phyloP scores from a whole-genome alignment of 768 basidiomycete genomes.

The Rhodotorula taiwanensis region DNA sequence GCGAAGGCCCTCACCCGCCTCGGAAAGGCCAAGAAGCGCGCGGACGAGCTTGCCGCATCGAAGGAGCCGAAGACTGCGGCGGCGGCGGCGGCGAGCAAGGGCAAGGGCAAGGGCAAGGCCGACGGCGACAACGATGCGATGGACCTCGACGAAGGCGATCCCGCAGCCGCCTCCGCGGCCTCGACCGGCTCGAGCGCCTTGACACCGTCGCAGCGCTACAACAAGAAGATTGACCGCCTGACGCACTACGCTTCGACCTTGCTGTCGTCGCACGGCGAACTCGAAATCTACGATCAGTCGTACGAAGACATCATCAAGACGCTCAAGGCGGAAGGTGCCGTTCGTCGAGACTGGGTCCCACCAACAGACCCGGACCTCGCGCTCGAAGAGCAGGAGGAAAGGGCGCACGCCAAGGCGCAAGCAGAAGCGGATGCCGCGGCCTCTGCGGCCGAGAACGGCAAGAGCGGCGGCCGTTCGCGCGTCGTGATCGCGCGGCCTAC shows the following conservation, averaged over 20 bases:
- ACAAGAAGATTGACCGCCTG: slow-evolving; percentile 58
- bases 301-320: slow-evolving; percentile 76
- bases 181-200: slow-evolving; percentile 16
- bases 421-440: slow-evolving; percentile 50
- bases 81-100: slow-evolving; percentile 23
- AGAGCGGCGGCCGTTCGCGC: not conserved
- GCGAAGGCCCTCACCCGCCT: slow-evolving; percentile 80
- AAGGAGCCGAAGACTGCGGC: slow-evolving; percentile 31
- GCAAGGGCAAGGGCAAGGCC: slow-evolving; percentile 7
- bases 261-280: slow-evolving; percentile 69
- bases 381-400: slow-evolving; percentile 6
- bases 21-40: slow-evolving; percentile 49
- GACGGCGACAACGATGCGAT: slow-evolving; percentile 47
- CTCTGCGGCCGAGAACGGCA: not conserved
- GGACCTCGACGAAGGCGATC: slow-evolving; percentile 51
- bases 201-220: slow-evolving; percentile 29
- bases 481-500: slow-evolving; percentile 25
- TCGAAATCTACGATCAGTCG: slow-evolving; percentile 75
- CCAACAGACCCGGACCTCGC: slow-evolving; percentile 52
- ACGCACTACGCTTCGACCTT: slow-evolving; percentile 82
- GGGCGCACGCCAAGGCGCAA: not conserved
- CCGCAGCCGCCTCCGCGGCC: slow-evolving; percentile 9
- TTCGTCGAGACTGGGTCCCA: slow-evolving; percentile 64
- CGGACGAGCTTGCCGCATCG: slow-evolving; percentile 30
- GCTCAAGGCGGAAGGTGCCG: slow-evolving; percentile 64